Evolutionary conservation across 2,329 filamentous ascomycete genomes (phyloP).

Genomic region (Podosphaera fusca): DNA sequence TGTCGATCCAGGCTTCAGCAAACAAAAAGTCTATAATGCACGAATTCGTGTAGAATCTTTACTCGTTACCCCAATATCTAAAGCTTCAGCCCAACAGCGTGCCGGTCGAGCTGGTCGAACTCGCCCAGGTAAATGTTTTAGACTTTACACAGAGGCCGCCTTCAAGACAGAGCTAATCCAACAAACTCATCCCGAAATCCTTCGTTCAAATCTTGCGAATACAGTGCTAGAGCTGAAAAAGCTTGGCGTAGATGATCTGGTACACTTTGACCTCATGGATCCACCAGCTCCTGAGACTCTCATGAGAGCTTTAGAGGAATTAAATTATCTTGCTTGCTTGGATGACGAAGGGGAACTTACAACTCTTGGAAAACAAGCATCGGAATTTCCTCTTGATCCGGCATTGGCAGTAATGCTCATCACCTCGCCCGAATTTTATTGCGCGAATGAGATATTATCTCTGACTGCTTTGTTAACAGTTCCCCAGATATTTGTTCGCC

Average conservation of each 20-base stretch:
- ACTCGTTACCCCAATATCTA: constrained; percentile 92
- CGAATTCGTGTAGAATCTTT: constrained; percentile 89
- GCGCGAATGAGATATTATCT: constrained; percentile 93
- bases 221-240: constrained; percentile 96
- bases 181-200: constrained; percentile 87
- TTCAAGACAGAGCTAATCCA: constrained; percentile 98
- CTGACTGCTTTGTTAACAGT: constrained; percentile 86
- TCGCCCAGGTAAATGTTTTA: constrained; percentile 92
- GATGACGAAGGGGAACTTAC: constrained; percentile 94
- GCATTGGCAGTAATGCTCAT: constrained; percentile 94
- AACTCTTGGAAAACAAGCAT: constrained; percentile 61
- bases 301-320: constrained; percentile 90
- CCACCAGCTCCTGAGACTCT: constrained; percentile 92
- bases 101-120: constrained; percentile 99
- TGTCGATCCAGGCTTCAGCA: constrained; percentile 96
- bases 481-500: constrained; percentile 79
- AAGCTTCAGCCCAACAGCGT: constrained; percentile 87
- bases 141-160: constrained; percentile 79
- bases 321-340: constrained; percentile 90
- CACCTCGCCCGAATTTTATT: constrained; percentile 91
- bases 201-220: constrained; percentile 81
- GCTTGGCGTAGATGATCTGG: constrained; percentile 79
- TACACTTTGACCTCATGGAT: constrained; percentile 98
- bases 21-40: constrained; percentile 98
- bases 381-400: constrained; percentile 87